phyloP scores from a whole-genome alignment of 306 rosid genomes.

The Cucumis cinereus region DNA sequence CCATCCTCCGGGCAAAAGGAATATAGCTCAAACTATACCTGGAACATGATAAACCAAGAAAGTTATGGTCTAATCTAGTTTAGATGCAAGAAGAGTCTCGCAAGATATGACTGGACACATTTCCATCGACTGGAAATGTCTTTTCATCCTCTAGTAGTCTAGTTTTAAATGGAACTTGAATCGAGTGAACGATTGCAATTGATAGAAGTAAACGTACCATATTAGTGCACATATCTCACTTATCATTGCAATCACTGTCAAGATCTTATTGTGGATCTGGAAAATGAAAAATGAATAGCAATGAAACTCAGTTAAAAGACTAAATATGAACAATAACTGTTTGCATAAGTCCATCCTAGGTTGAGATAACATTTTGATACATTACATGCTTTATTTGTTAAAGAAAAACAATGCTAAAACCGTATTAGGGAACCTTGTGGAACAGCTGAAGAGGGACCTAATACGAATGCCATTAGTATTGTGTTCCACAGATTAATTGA shows the following conservation, averaged over 20 bases:
- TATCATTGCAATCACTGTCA: slow-evolving; percentile 66
- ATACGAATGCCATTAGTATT: neutral
- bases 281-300: slow-evolving; percentile 6
- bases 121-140: neutral
- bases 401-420: neutral
- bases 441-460: neutral
- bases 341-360: neutral
- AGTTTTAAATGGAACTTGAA: slow-evolving; percentile 4
- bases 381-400: neutral
- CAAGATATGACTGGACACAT: neutral
- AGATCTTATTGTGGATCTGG: slow-evolving; percentile 72
- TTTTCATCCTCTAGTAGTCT: slow-evolving; percentile 10
- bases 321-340: neutral
- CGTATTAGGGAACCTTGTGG: neutral
- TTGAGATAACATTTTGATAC: neutral
- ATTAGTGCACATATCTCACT: slow-evolving; percentile 74
- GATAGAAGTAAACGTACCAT: slow-evolving; percentile 43
- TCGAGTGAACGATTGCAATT: neutral
- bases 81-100: neutral
- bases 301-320: neutral
- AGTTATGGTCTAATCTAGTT: neutral
- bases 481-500: neutral
- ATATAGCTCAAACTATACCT: slow-evolving; percentile 95
- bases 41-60: slow-evolving; percentile 18
- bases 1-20: slow-evolving; percentile 96